phyloP scores from a whole-genome alignment of 2,329 filamentous ascomycete genomes.

The Geosmithia flava region DNA sequence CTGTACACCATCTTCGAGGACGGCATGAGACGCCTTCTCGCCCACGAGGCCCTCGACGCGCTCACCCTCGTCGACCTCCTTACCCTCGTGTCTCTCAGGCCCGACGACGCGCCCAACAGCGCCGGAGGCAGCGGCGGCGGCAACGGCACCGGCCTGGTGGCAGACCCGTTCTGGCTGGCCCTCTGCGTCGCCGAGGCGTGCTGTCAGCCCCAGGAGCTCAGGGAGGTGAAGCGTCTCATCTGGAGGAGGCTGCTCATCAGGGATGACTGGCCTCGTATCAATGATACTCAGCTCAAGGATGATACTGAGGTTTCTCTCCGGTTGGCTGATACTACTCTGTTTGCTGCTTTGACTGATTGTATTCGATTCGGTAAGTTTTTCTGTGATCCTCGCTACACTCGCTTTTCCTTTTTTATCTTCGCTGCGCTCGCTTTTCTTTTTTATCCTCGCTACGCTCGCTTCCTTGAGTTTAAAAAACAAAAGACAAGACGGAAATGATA shows the following conservation, averaged over 20 bases:
- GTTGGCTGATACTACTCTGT: constrained; percentile 55
- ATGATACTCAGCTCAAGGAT: constrained; percentile 62
- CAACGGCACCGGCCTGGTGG: constrained; percentile 13
- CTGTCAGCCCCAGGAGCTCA: constrained; percentile 41
- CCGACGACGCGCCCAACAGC: constrained; percentile 16
- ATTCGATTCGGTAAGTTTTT: constrained; percentile 48
- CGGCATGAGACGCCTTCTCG: constrained; percentile 56
- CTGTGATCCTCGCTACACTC: constrained; percentile 17
- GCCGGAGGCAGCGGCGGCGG: not conserved
- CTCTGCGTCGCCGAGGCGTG: constrained; percentile 47
- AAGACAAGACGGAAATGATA: constrained; percentile 4
- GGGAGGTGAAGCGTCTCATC: constrained; percentile 49
- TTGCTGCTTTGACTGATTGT: constrained; percentile 52
- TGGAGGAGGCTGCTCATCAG: constrained; percentile 80
- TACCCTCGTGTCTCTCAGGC: constrained; percentile 49
- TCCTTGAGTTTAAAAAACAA: constrained; percentile 12
- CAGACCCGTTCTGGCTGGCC: constrained; percentile 64
- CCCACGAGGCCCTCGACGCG: constrained; percentile 58
- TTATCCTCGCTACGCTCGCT: not conserved
- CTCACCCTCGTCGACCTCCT: constrained; percentile 60
- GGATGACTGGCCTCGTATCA: constrained; percentile 74
- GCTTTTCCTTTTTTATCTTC: constrained; percentile 39
- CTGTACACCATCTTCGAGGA: constrained; percentile 62
- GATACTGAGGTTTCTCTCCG: constrained; percentile 54
- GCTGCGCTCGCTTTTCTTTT: constrained; percentile 32